A percentile compares a stretch with the other conserved stretches of the same genome.
Evolutionary conservation across 768 basidiomycete genomes (phyloP).

Genomic region (Amanita rimosa): DNA sequence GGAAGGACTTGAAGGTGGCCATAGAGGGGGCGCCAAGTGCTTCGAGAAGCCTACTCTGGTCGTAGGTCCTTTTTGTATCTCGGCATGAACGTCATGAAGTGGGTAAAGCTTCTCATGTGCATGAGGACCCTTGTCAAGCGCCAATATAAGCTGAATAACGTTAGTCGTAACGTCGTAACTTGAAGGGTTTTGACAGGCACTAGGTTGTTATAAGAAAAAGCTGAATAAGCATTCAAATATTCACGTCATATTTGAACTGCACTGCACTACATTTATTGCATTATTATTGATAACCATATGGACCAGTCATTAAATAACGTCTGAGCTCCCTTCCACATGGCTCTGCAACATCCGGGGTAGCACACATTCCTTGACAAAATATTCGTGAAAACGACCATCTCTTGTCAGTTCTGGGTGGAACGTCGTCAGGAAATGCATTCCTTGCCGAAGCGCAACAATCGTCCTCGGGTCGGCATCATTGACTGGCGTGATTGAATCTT

Average conservation of each 20-base stretch:
- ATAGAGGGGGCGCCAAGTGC: neutral
- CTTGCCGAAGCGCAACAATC: constrained; percentile 81
- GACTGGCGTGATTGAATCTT: constrained; percentile 27
- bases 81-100: too few relatives aligned
- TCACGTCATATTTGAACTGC: too few relatives aligned
- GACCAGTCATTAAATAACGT: too few relatives aligned
- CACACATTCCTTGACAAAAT: constrained; percentile 74
- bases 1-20: neutral
- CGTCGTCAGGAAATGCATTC: constrained; percentile 73
- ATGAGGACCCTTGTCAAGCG: too few relatives aligned
- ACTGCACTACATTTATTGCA: neutral
- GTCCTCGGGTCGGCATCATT: constrained; percentile 45
- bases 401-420: constrained; percentile 92
- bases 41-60: neutral
- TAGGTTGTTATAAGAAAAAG: too few relatives aligned
- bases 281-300: neutral
- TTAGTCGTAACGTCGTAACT: too few relatives aligned
- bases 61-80: neutral
- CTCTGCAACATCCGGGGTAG: constrained; percentile 13
- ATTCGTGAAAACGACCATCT: constrained; percentile 86
- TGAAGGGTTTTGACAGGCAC: too few relatives aligned
- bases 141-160: too few relatives aligned
- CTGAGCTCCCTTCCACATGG: neutral
- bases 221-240: too few relatives aligned
- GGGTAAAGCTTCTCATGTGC: too few relatives aligned